Conservation (phyloP, 139 green algal species). For the Chlamydomonas asymmetrica region DNA sequence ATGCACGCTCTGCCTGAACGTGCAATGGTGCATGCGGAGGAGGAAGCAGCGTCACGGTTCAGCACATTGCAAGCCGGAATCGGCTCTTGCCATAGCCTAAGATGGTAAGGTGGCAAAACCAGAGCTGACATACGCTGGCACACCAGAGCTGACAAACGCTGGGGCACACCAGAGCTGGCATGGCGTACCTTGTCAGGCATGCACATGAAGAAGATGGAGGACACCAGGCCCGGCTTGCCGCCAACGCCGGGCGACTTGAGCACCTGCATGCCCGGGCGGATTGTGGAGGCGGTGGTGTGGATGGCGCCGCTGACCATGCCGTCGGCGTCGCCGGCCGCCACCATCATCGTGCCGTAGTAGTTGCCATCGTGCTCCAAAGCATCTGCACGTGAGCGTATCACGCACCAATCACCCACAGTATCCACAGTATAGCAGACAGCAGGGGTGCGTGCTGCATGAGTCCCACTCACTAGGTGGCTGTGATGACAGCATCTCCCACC, state of each 20-base stretch:
- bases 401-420: not conserved
- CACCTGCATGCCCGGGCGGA: constrained; percentile 87
- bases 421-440: not conserved
- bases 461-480: not conserved
- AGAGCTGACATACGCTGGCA: too few species aligned
- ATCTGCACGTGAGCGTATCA: too few species aligned
- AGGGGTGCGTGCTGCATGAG: not conserved
- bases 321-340: constrained; percentile 74
- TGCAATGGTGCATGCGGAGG: too few species aligned
- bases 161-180: too few species aligned
- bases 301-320: constrained; percentile 88
- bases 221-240: constrained; percentile 56
- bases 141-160: too few species aligned
- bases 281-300: constrained; percentile 89
- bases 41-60: too few species aligned
- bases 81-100: too few species aligned
- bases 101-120: too few species aligned
- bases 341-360: constrained; percentile 82
- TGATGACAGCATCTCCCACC: not conserved
- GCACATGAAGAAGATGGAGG: constrained; percentile 93
- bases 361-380: too few species aligned
- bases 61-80: too few species aligned
- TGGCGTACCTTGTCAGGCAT: constrained; percentile 85
- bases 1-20: too few species aligned
- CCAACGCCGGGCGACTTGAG: constrained; percentile 49